Base-by-base conservation (phyloP, 2,329 filamentous ascomycete species). In the Tolypocladium ophioglossoides region DNA sequence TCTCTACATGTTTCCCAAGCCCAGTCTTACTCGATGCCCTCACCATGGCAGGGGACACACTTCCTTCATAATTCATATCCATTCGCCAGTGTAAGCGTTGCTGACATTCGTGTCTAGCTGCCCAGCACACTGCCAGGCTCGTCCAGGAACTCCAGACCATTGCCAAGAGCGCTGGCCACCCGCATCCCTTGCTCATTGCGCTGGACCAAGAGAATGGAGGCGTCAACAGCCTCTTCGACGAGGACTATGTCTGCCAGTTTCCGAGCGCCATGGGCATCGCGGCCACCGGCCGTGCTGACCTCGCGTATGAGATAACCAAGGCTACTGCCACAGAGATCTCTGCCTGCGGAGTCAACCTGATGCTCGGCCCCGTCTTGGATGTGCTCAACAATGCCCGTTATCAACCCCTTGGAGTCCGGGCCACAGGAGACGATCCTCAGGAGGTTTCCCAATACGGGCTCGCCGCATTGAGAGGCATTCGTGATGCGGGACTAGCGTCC, bases 191-290 rank as follows among this genome's bases (percentile, higher is more conserved):
- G 20, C 77, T 95, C 53, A 96, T 99, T 62, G 91, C 88, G 40
- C 76, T 97, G 39, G 94, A 97, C 66, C 94, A 99, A 68, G 94
- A 99, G 70, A 97, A 99, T 82, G 94, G 94, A 59, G 91, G 92
- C 3, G 92, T 96, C 68, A 97, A 96, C 74, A 96, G 90, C 71
- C 79, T 97, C 2, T 96, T 95, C 65, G 92, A 97, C 68, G 91
- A 96, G 62, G 89, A 94, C 64, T 94, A 91, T 67, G 92, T 97
- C 61, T 91, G 90, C 60, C 94, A 97, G 68, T 99, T 96, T 62
- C 94, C 94, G 10, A 96, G 91, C 65, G 89, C 92, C 58, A 97
- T 99, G 92, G 92, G 91, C 14, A 80, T 96, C 57, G 91, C 92
- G n/a, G 94, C 94, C 24, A 91, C 91, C 5, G 90, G 91, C 27